Evolutionary conservation across 768 basidiomycete species (phyloP).

Genomic region (Trametes elegans): DNA sequence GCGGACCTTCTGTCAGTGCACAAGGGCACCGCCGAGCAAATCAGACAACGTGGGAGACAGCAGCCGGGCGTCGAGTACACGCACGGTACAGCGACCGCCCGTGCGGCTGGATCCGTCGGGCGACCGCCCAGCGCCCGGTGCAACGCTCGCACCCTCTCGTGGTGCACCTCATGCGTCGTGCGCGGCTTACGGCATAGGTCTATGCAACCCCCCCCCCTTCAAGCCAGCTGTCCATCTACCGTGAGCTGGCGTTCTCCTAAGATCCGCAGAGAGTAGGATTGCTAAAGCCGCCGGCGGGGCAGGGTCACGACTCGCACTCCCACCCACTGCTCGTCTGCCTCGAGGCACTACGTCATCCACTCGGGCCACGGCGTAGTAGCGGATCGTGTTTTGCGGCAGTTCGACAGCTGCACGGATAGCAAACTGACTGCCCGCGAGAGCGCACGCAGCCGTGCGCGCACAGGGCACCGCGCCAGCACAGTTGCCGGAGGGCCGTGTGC

Average conservation of each 20-base stretch:
- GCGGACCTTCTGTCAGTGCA: neutral
- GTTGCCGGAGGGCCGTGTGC: slow-evolving; percentile 3
- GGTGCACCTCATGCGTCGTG: no score
- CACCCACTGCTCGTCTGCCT: neutral
- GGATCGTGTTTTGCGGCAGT: slow-evolving; percentile 3
- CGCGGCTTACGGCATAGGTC: no score
- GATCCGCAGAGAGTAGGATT: no score
- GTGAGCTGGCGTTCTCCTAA: no score
- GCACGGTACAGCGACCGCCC: slow-evolving; percentile 1
- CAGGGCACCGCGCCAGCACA: neutral
- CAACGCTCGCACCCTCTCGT: neutral
- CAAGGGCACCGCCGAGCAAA: neutral
- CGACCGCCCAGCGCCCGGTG: neutral
- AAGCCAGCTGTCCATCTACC: no score
- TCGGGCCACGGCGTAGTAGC: neutral
- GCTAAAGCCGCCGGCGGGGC: neutral
- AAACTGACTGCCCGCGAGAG: neutral
- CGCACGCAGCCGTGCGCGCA: neutral
- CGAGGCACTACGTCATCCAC: slow-evolving; percentile 3
- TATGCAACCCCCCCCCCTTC: no score
- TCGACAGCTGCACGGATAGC: neutral
- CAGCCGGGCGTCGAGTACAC: neutral
- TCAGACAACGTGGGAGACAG: neutral
- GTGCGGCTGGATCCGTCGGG: no score
- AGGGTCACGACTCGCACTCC: no score